Base-by-base conservation (phyloP, 176 grass and related monocot genomes). In the Metroxylon sagu region DNA sequence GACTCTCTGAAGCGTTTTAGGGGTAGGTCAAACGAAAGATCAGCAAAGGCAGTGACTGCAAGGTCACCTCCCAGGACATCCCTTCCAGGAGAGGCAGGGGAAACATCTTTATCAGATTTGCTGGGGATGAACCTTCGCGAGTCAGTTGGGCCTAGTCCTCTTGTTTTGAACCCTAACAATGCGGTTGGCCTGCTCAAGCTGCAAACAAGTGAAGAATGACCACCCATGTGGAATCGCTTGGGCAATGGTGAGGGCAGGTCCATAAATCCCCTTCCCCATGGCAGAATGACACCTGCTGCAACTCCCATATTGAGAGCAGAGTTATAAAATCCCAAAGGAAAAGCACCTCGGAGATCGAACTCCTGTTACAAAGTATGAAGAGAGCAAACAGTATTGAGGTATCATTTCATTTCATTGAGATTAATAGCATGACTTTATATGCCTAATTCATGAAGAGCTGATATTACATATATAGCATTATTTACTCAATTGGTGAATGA, bases 11-110 rank as follows among this genome's bases (percentile, higher is more conserved):
- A 76, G 62, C 83, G 4, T 54, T 83, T 88, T 39, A 85, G 66
- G 64, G 87, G 93, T 5, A 98, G 68, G 76, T 92, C 81, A 78
- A 92, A 98, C 30, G 84, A 91, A 6, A 89, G 69, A 69, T 95
- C 89, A 76, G 79, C 93, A 63, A 95, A 89, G 16, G 87, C 81
- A n/a, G 82, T 80, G 21, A 83, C 53, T 53, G 87, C 78, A 21
- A 89, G 56, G 75, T 89, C 76, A 55, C 89, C 85, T 29, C 89
- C 87, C 26, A 35, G n/a, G 3, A 61, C 68, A 85, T 85, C 79
- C 55, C 68, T 39, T 49, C 72, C 31, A 28, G 77, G 77, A 70
- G 71, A 76, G 55, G 29, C 31, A 30, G 59, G 57, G 25, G 70
- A 23, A 19, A 17, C 68, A 58, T 54, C 76, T 16, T 82, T 76